A percentile compares a stretch with the other conserved stretches of the same genome.
These are phyloP conservation scores for Suhomyces kunorum DNA, from an alignment of 1,139 yeast species.

Conservation along the genomic window DNA sequence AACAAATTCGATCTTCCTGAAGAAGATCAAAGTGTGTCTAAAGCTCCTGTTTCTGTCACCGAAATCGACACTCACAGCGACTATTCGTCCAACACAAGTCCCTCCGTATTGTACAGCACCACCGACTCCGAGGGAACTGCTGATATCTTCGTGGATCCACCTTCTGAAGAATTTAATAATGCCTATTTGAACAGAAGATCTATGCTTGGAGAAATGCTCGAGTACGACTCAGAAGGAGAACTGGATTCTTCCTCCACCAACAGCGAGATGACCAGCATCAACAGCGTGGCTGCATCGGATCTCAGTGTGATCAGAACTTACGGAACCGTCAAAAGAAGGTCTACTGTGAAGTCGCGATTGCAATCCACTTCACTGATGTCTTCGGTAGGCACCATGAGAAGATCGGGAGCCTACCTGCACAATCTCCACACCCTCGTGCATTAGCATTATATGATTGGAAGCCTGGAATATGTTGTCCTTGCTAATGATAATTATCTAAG, in stretches of 20 bases:
- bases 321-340: constrained; percentile 19
- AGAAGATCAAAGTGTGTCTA: constrained; percentile 5
- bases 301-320: constrained; percentile 24
- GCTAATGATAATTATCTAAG: no score
- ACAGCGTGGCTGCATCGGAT: constrained; percentile 17
- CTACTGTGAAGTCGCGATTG: constrained; percentile 6
- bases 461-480: no score
- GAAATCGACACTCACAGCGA: constrained; percentile 6
- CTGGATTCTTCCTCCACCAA: constrained; percentile 15
- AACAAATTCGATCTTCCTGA: constrained; percentile 7
- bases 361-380: constrained; percentile 17
- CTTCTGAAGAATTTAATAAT: constrained; percentile 27
- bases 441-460: no score
- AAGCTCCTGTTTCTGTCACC: not conserved
- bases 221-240: constrained; percentile 40
- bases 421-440: constrained; percentile 7
- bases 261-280: constrained; percentile 2
- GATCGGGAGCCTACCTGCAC: constrained; percentile 24
- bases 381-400: constrained; percentile 19
- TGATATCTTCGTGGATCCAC: constrained; percentile 20
- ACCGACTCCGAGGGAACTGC: constrained; percentile 11
- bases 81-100: constrained; percentile 3
- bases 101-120: constrained; percentile 7
- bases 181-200: constrained; percentile 39
- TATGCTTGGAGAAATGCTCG: constrained; percentile 50